These are phyloP conservation scores for Elongisporangium prolatum DNA, from an alignment of 352 stramenopile genomes.

Conservation along the genomic window DNA sequence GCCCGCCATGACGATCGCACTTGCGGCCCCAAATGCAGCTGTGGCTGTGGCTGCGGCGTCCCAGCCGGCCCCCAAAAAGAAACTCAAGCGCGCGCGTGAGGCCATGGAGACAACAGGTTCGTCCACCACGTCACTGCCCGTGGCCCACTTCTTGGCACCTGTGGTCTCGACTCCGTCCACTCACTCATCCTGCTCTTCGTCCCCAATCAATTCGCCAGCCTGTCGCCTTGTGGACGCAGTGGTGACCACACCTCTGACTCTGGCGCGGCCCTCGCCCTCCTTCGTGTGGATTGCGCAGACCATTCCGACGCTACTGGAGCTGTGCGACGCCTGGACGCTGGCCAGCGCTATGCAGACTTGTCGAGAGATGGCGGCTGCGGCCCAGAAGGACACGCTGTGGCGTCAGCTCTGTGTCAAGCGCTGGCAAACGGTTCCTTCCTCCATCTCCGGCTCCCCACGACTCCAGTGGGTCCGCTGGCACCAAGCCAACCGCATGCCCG, in stretches of 20 bases:
- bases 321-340: constrained; percentile 52
- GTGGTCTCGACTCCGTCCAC: neutral
- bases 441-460: constrained; percentile 2
- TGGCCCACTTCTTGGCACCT: neutral
- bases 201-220: neutral
- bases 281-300: constrained; percentile 34
- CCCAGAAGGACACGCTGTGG: constrained; percentile 29
- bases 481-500: constrained; percentile 30
- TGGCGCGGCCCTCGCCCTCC: constrained; percentile 4
- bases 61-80: neutral
- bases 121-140: neutral
- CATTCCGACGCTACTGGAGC: constrained; percentile 35
- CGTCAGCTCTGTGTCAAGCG: constrained; percentile 20
- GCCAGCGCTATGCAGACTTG: constrained; percentile 26
- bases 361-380: constrained; percentile 15
- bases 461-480: constrained; percentile 35
- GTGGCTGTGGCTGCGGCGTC: neutral
- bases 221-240: neutral
- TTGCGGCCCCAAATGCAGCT: neutral
- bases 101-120: neutral
- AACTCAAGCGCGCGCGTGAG: constrained; percentile 2
- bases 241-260: neutral
- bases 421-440: constrained; percentile 19
- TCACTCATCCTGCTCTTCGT: neutral
- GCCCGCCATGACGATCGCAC: neutral